Evolutionary conservation across 2,329 filamentous ascomycete species (phyloP).

Genomic region (Cryphonectria carpinicola): DNA sequence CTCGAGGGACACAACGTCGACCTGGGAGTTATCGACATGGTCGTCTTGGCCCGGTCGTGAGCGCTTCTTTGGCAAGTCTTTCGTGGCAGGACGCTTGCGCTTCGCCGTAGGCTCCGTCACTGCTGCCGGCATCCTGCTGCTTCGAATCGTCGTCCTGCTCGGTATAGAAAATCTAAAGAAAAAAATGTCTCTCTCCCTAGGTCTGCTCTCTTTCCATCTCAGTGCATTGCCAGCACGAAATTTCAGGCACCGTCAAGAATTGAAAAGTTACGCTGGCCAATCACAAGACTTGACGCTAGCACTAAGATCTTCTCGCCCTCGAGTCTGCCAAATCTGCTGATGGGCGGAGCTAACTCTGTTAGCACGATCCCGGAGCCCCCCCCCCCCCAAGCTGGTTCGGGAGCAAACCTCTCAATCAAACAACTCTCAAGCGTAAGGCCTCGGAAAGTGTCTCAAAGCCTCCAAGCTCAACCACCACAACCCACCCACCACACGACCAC

Average conservation of each 20-base stretch:
- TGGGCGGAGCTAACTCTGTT: conserved; percentile 3
- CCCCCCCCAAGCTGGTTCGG: neutral
- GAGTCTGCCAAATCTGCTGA: neutral
- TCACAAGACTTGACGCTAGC: conserved; percentile 2
- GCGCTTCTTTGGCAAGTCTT: conserved; percentile 55
- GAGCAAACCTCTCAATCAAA: conserved; percentile 25
- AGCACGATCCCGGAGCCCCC: neutral
- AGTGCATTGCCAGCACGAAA: conserved; percentile 2
- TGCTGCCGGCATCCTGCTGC: conserved; percentile 37
- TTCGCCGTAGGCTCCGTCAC: conserved; percentile 43
- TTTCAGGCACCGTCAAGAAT: neutral
- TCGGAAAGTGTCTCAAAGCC: conserved; percentile 28
- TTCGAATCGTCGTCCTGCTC: neutral
- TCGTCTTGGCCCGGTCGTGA: conserved; percentile 51
- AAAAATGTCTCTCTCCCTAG: neutral
- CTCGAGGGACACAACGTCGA: conserved; percentile 76
- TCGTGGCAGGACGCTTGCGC: conserved; percentile 54
- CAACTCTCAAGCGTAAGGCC: conserved; percentile 19
- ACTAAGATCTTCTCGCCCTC: conserved; percentile 1
- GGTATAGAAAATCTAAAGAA: neutral
- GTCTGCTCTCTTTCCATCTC: neutral
- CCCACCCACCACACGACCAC: conserved; percentile 41
- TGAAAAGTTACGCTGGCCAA: conserved; percentile 16
- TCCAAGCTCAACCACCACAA: conserved; percentile 22
- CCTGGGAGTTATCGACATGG: conserved; percentile 58